These are phyloP conservation scores for Aspergillus transmontanensis DNA, from an alignment of 2,329 filamentous ascomycete genomes.

Conservation along the genomic window DNA sequence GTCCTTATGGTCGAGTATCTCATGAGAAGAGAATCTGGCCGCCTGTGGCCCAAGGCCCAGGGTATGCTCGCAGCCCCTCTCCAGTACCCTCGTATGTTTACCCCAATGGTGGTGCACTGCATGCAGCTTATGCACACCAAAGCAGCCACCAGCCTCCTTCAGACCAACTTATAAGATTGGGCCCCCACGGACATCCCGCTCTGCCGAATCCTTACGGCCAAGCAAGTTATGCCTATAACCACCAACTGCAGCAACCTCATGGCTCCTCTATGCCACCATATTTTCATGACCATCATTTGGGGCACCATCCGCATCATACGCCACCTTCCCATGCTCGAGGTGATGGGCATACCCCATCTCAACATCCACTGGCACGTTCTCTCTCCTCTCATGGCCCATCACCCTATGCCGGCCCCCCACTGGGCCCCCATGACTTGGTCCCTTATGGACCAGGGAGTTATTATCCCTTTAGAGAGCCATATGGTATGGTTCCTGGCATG, in stretches of 20 bases:
- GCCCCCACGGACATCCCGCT: slow-evolving; percentile 27
- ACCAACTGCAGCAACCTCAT: slow-evolving; percentile 31
- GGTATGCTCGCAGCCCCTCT: slow-evolving; percentile 45
- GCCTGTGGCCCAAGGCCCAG: slow-evolving; percentile 29
- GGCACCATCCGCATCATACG: slow-evolving; percentile 28
- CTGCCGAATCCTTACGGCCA: slow-evolving; percentile 30
- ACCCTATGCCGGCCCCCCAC: slow-evolving; percentile 34
- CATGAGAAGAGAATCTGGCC: slow-evolving; percentile 39
- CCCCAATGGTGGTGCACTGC: slow-evolving; percentile 29
- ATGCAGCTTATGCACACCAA: slow-evolving; percentile 30
- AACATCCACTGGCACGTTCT: slow-evolving; percentile 33
- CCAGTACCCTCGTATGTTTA: slow-evolving; percentile 44
- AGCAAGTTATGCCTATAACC: slow-evolving; percentile 32
- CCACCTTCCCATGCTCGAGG: slow-evolving; percentile 26
- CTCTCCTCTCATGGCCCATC: slow-evolving; percentile 30
- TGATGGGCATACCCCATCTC: slow-evolving; percentile 34
- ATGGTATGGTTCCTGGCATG: slow-evolving; percentile 37
- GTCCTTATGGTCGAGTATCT: slow-evolving; percentile 46
- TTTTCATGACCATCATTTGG: slow-evolving; percentile 33
- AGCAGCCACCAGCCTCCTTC: slow-evolving; percentile 30
- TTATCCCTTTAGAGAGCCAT: slow-evolving; percentile 39
- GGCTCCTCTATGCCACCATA: slow-evolving; percentile 29
- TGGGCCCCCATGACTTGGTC: slow-evolving; percentile 41
- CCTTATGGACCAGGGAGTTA: slow-evolving; percentile 38
- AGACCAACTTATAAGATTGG: slow-evolving; percentile 37